Percentiles rank a stretch among this genome's conserved stretches.
These are phyloP conservation scores for Yamadazyma jaroonii DNA, from an alignment of 1,139 yeast species.

Conservation along the genomic window DNA sequence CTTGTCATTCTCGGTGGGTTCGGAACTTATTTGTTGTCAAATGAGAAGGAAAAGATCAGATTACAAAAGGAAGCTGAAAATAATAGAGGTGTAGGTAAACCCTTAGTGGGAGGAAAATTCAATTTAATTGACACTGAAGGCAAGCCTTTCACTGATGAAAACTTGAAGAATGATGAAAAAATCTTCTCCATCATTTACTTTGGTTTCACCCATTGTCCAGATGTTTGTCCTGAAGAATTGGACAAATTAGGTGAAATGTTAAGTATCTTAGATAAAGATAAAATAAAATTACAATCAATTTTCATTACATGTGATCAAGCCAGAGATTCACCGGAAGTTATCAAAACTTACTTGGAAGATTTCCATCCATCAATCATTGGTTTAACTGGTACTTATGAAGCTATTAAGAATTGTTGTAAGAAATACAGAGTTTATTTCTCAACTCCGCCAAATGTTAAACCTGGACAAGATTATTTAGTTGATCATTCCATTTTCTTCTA, in stretches of 20 bases:
- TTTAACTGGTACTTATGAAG: conserved; percentile 85
- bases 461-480: conserved; percentile 94
- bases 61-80: conserved; percentile 78
- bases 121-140: conserved; percentile 68
- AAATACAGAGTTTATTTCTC: conserved; percentile 91
- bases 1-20: conserved; percentile 68
- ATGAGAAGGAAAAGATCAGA: conserved; percentile 71
- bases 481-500: conserved; percentile 97
- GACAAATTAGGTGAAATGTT: conserved; percentile 86
- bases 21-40: conserved; percentile 63
- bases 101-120: conserved; percentile 91
- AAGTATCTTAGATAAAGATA: conserved; percentile 57
- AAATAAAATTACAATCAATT: conserved; percentile 70
- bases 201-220: conserved; percentile 97
- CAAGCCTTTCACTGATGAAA: conserved; percentile 67
- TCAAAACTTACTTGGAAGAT: conserved; percentile 75
- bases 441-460: conserved; percentile 89
- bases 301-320: conserved; percentile 97
- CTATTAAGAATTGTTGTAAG: conserved; percentile 80
- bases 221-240: conserved; percentile 95
- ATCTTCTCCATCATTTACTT: conserved; percentile 81
- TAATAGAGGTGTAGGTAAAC: conserved; percentile 86
- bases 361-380: conserved; percentile 90
- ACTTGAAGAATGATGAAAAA: conserved; percentile 47
- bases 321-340: conserved; percentile 81